These are phyloP conservation scores for Heritiera littoralis DNA, from an alignment of 345 rosid species.

Conservation along the genomic window DNA sequence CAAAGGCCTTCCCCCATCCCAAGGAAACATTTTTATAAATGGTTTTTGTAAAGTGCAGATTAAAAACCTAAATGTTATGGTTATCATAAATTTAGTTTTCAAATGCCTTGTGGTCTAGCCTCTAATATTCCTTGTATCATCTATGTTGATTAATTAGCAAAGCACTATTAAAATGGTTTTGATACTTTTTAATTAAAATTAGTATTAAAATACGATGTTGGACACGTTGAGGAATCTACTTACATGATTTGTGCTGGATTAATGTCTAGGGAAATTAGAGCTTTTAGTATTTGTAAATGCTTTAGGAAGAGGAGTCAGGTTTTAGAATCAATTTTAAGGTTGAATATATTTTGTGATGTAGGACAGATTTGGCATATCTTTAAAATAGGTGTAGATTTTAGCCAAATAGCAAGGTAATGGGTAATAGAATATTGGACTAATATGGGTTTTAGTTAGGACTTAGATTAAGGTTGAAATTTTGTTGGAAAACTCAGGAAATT, in stretches of 20 bases:
- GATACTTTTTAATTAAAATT: neutral
- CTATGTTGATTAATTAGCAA: neutral
- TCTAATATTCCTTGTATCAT: neutral
- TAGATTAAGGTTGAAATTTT: too few species aligned
- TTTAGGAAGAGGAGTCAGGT: neutral
- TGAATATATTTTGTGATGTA: neutral
- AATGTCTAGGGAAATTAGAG: neutral
- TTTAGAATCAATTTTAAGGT: conserved; percentile 7
- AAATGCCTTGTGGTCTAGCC: neutral
- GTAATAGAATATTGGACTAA: too few species aligned
- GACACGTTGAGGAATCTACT: neutral
- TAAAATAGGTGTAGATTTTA: too few species aligned
- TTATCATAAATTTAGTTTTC: neutral
- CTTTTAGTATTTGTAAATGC: neutral
- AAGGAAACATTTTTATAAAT: neutral
- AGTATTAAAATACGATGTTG: neutral
- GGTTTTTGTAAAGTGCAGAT: neutral
- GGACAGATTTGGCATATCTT: too few species aligned
- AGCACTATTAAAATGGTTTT: neutral
- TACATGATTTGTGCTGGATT: neutral
- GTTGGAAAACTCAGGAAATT: too few species aligned
- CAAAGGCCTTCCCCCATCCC: neutral
- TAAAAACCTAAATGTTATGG: neutral
- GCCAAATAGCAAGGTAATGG: too few species aligned
- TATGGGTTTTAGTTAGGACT: too few species aligned